Conservation (phyloP, 768 basidiomycete species). For the Lepiota subincarnata region DNA sequence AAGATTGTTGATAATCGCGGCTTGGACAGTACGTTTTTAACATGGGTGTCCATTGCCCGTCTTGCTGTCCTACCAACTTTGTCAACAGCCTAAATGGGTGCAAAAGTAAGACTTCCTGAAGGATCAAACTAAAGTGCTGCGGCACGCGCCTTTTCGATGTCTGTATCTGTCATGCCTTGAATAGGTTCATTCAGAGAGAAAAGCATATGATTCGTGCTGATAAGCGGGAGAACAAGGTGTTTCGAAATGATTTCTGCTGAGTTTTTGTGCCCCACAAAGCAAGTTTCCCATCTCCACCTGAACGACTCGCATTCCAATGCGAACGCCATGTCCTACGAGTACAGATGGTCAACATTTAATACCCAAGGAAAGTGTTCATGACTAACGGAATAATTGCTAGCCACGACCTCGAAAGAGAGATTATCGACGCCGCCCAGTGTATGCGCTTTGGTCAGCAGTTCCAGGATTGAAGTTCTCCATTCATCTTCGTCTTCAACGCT, state of each 20-base stretch:
- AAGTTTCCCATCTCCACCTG: slow-evolving; percentile 80
- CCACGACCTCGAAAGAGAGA: slow-evolving; percentile 53
- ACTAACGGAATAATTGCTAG: slow-evolving; percentile 58
- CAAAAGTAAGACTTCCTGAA: not conserved
- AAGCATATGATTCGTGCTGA: slow-evolving; percentile 65
- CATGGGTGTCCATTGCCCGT: slow-evolving; percentile 63
- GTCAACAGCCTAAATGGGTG: slow-evolving; percentile 54
- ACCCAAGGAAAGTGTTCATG: slow-evolving; percentile 13
- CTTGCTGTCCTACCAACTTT: slow-evolving; percentile 67
- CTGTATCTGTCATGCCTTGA: slow-evolving; percentile 48
- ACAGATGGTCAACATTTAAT: slow-evolving; percentile 11
- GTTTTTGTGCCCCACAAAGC: slow-evolving; percentile 53
- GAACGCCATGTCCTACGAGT: slow-evolving; percentile 60
- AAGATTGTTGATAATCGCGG: slow-evolving; percentile 65
- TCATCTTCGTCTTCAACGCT: slow-evolving; percentile 47
- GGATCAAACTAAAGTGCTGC: not conserved
- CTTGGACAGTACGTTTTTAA: slow-evolving; percentile 66
- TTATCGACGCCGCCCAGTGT: slow-evolving; percentile 58
- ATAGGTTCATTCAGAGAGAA: slow-evolving; percentile 60
- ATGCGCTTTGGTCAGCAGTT: slow-evolving; percentile 55
- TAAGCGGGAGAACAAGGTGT: slow-evolving; percentile 73
- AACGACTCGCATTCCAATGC: slow-evolving; percentile 55
- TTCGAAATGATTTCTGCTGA: slow-evolving; percentile 74
- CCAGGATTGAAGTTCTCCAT: slow-evolving; percentile 55
- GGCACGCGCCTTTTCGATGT: slow-evolving; percentile 62